Evolutionary conservation across 2,329 filamentous ascomycete species (phyloP), one percentile per base, ranked within the genome.

Genomic region (Saccharata proteae): DNA sequence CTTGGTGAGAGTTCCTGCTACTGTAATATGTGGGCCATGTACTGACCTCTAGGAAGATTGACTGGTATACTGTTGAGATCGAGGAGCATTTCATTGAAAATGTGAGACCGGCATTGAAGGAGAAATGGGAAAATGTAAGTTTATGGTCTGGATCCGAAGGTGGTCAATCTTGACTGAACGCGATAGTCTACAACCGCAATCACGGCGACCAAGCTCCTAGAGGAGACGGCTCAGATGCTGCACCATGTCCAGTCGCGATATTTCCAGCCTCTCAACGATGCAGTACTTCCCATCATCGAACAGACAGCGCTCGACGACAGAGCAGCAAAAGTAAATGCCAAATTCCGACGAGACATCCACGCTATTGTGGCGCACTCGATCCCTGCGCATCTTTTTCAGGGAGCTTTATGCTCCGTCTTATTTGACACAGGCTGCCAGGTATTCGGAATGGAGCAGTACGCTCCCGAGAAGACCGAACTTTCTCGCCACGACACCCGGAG

Each of bases 341-440:
- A 66, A 34, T 79, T 82, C 44, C 61, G 59, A 11, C 58, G 67
- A 29, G 75, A 81, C 39, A 51, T 81, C 8, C 67, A 78, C 43
- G 72, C 75, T 14, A 61, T 80, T 14, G 66, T 81, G 39, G 67
- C 70, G 26, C 77, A 78, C 47, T 75, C 74, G 7, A 62, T 74
- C 36, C 68, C 49, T 3, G 36, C 67, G 3, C 57, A 58, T 21
- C 58, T 64, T 4, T 57, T 80, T 29, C 60, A 65, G 20, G 55
- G 57, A 28, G 68, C 74, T 2, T 49, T 82, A 15, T 64, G 62
- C 24, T 58, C 54, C 24, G 67, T 77, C 21, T 45, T 82, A 26
- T 58, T 58, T 9, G 59, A 63, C 30, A 58, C 71, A n/a, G 61
- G 71, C 35, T 61, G 58, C 29, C 54, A 51, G 21, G 19, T 41